Evolutionary conservation across 2,329 filamentous ascomycete species (phyloP), one percentile per base, ranked within the genome.

Genomic region (Colletotrichum tofieldiae): DNA sequence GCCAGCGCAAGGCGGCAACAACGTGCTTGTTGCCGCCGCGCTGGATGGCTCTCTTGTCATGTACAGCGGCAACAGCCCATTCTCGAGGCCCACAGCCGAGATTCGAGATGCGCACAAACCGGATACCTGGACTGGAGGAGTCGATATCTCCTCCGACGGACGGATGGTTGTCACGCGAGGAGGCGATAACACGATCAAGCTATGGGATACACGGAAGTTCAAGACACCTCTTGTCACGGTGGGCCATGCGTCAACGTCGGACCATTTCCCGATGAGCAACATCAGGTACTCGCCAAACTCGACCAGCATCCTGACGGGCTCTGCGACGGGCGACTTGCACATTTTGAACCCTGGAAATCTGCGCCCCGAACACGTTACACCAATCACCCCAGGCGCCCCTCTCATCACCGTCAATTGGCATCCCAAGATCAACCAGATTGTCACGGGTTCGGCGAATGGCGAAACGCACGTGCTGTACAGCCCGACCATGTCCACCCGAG

Each of bases 191-290:
- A 89, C 93, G 2, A 96, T 99, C 82, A 98, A 98, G 84, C 87
- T 98, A 2, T 99, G 96, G 96, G 96, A 99, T 80, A 97, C 93
- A 3, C 91, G 96, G 71, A 98, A 98, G 79, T 97, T 99, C 86
- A 98, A 96, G 80, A 88, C 93, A 69, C 94, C 96, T 5, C 88
- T 99, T 18, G 94, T 94, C 59, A 93, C 92, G 1, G 90, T 94
- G 20, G 85, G 92, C 7, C 95, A 98, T 81, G 83, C 89, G 1
- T 97, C 96, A 1, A 97, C 94, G 18, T 96, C 94, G 1, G 91
- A 92, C 70, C 92, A 95, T 77, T 97, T 94, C 80, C 90, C 93
- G 0, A 95, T 94, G 72, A 93, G 91, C 65, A 97, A 95, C 79
- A 98, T 99, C 79, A 90, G 90, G 74, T 99, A 98, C 84, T 94